Conservation (phyloP, 129 eudicot species). For the Logfia minima region DNA sequence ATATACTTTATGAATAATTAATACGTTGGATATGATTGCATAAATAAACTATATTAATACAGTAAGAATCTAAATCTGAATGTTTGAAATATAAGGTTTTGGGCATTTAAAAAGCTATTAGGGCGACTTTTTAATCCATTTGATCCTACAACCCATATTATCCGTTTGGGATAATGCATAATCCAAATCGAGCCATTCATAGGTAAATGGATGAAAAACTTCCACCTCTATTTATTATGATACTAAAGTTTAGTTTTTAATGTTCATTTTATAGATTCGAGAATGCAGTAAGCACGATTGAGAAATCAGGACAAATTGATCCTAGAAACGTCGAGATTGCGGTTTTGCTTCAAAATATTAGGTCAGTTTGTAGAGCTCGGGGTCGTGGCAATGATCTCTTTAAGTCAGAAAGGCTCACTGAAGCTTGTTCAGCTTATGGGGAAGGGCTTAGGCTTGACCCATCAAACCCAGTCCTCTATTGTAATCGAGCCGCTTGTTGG, state of each 20-base stretch:
- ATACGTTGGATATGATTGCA: neutral
- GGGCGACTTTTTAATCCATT: neutral
- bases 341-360: conserved; percentile 51
- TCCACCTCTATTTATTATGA: neutral
- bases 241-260: conserved; percentile 5
- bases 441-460: conserved; percentile 86
- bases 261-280: conserved; percentile 66
- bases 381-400: conserved; percentile 84
- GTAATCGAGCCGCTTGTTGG: conserved; percentile 98
- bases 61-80: neutral
- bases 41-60: too few species aligned
- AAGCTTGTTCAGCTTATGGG: conserved; percentile 91
- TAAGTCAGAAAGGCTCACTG: conserved; percentile 82
- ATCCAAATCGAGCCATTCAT: neutral
- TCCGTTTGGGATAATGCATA: neutral
- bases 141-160: neutral
- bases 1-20: neutral
- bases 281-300: conserved; percentile 49
- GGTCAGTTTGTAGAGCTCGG: conserved; percentile 73
- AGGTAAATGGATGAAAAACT: neutral
- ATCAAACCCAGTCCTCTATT: conserved; percentile 70
- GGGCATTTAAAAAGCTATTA: neutral
- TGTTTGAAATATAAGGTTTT: neutral
- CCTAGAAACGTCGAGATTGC: conserved; percentile 59
- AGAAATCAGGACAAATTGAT: conserved; percentile 69